These are phyloP conservation scores for Coemansia umbellata DNA, from an alignment of 192 early-diverging fungal species.

Conservation along the genomic window DNA sequence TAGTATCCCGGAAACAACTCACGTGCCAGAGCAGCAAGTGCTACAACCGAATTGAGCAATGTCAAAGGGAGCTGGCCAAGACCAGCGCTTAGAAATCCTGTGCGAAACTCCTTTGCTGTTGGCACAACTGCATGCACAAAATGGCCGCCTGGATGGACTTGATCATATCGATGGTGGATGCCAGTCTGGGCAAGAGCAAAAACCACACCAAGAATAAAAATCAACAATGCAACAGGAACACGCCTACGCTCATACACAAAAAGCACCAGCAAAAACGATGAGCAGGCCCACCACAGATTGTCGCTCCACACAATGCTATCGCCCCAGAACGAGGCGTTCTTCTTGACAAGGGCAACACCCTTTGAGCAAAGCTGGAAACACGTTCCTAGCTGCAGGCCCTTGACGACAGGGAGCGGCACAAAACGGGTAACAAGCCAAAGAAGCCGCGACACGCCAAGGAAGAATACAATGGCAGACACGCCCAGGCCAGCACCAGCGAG, in stretches of 20 bases:
- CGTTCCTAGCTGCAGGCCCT: conserved; percentile 76
- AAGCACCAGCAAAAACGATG: conserved; percentile 67
- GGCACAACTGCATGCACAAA: conserved; percentile 61
- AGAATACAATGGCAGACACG: conserved; percentile 60
- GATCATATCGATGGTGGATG: conserved; percentile 41
- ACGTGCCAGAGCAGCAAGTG: conserved; percentile 66
- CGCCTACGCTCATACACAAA: conserved; percentile 61
- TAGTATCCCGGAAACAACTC: conserved; percentile 75
- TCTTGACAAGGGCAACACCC: conserved; percentile 59
- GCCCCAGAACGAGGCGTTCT: conserved; percentile 52
- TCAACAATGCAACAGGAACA: conserved; percentile 64
- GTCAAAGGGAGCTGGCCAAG: conserved; percentile 88
- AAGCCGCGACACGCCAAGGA: conserved; percentile 66
- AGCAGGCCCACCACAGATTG: conserved; percentile 68
- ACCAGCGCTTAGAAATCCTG: conserved; percentile 74
- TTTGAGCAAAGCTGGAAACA: conserved; percentile 67
- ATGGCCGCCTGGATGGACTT: conserved; percentile 50
- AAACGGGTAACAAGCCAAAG: conserved; percentile 64
- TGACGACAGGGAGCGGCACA: conserved; percentile 70
- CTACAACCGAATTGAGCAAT: conserved; percentile 81
- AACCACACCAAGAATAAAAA: conserved; percentile 68
- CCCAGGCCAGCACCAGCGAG: conserved; percentile 69
- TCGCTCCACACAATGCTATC: conserved; percentile 63
- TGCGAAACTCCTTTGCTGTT: conserved; percentile 60
- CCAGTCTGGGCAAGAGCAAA: conserved; percentile 61